A percentile compares a stretch with the other conserved stretches of the same genome.
Evolutionary conservation across 2,329 filamentous ascomycete genomes (phyloP).

Genomic region (Fusarium acutatum): DNA sequence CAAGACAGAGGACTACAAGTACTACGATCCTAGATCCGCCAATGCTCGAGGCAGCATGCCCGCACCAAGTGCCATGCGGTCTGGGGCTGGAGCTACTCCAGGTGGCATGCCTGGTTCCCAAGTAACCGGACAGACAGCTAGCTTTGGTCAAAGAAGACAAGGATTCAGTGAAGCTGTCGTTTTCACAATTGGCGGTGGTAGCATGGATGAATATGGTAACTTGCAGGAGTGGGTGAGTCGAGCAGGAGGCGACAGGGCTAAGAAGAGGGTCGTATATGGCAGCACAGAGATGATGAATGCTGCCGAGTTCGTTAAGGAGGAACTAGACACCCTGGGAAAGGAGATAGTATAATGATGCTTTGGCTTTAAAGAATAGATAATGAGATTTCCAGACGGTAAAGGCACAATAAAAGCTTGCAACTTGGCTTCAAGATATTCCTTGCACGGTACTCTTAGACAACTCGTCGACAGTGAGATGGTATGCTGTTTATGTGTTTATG

Average conservation of each 20-base stretch:
- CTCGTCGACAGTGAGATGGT: not conserved
- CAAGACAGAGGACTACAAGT: constrained; percentile 96
- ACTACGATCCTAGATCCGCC: constrained; percentile 93
- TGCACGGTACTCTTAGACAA: not conserved
- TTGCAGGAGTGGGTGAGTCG: constrained; percentile 93
- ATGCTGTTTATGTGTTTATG: not conserved
- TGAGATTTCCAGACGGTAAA: not conserved
- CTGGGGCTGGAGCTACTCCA: constrained; percentile 54
- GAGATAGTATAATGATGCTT: constrained; percentile 56
- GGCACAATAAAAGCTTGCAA: not conserved
- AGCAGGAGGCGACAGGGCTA: constrained; percentile 71
- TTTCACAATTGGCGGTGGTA: constrained; percentile 95
- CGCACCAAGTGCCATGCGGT: constrained; percentile 71
- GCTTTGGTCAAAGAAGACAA: constrained; percentile 89
- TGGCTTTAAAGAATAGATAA: constrained; percentile 33
- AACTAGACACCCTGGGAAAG: constrained; percentile 69
- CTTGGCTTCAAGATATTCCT: not conserved
- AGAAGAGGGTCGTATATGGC: constrained; percentile 89
- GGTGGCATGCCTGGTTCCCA: constrained; percentile 61
- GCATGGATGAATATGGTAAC: constrained; percentile 99
- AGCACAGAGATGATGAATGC: constrained; percentile 85
- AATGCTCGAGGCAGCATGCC: constrained; percentile 94
- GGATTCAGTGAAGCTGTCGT: constrained; percentile 91
- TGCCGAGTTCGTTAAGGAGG: constrained; percentile 70
- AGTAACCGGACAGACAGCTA: constrained; percentile 74